phyloP scores from a whole-genome alignment of 345 rosid genomes.

The Salix udensis region DNA sequence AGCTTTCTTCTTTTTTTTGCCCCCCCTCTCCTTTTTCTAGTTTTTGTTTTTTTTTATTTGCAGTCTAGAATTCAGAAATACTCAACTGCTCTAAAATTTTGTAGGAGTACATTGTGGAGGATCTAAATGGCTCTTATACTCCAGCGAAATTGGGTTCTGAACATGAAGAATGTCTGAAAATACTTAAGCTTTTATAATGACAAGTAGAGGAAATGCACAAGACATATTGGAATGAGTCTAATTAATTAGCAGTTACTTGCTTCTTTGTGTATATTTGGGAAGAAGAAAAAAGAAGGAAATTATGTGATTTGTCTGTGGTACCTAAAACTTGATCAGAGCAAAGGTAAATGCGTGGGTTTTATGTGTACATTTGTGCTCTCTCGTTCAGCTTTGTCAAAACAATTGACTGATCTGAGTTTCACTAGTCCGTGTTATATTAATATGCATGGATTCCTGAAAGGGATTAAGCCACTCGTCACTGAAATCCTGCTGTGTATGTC shows the following conservation, averaged over 20 bases:
- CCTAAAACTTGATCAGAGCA: background rate
- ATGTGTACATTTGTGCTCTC: background rate
- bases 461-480: background rate
- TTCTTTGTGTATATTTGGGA: background rate
- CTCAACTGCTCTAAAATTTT: background rate
- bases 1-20: background rate
- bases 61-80: background rate
- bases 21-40: background rate
- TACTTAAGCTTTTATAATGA: conserved; percentile 70
- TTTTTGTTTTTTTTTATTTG: too few species aligned
- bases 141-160: conserved; percentile 81
- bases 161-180: conserved; percentile 66
- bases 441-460: background rate
- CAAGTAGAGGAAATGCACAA: background rate
- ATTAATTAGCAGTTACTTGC: background rate
- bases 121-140: conserved; percentile 75
- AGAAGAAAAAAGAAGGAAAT: too few species aligned
- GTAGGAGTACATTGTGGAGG: conserved; percentile 86
- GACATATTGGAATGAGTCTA: conserved; percentile 2
- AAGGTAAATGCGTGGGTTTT: background rate
- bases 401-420: background rate
- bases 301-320: background rate
- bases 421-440: background rate
- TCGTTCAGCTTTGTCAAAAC: background rate
- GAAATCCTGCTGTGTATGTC: background rate